Conservation (phyloP, 2,329 filamentous ascomycete species). For the Geoglossum cookeanum region DNA sequence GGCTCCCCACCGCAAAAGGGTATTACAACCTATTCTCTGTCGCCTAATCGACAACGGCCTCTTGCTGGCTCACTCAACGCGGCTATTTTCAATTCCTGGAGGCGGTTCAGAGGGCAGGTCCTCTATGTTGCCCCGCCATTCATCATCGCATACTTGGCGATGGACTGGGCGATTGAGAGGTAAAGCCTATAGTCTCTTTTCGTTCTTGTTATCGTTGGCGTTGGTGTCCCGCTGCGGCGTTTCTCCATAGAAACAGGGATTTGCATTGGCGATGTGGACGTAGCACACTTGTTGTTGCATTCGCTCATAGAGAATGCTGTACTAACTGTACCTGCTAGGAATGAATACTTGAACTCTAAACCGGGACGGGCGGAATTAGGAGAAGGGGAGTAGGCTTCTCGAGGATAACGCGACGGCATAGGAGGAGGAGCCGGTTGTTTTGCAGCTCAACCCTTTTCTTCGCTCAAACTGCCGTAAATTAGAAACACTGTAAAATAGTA, state of each 20-base stretch:
- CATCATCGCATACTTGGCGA: slow-evolving; percentile 56
- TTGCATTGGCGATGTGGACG: no score
- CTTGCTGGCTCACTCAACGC: slow-evolving; percentile 59
- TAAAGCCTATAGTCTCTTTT: slow-evolving; percentile 27
- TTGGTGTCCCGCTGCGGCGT: no score
- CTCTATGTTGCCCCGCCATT: slow-evolving; percentile 76
- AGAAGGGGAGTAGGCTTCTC: slow-evolving; percentile 16
- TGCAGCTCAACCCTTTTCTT: neutral
- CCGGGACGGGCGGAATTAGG: slow-evolving; percentile 38
- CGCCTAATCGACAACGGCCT: slow-evolving; percentile 75
- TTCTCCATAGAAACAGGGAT: no score
- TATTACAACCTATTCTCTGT: slow-evolving; percentile 52
- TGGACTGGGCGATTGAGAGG: slow-evolving; percentile 87
- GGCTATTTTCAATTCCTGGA: slow-evolving; percentile 89
- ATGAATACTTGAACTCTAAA: slow-evolving; percentile 70
- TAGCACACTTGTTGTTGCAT: neutral
- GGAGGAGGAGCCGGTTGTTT: neutral
- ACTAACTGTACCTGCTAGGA: slow-evolving; percentile 29
- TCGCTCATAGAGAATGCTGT: neutral
- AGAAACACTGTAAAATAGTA: neutral
- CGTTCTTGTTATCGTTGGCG: neutral
- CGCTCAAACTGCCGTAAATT: neutral
- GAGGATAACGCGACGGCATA: neutral
- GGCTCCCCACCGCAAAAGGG: slow-evolving; percentile 37
- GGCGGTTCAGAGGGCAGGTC: slow-evolving; percentile 68